Percentiles rank a stretch among this genome's conserved stretches.
Conservation (phyloP, 2,329 filamentous ascomycete genomes). For the Pseudogymnoascus sp. region DNA sequence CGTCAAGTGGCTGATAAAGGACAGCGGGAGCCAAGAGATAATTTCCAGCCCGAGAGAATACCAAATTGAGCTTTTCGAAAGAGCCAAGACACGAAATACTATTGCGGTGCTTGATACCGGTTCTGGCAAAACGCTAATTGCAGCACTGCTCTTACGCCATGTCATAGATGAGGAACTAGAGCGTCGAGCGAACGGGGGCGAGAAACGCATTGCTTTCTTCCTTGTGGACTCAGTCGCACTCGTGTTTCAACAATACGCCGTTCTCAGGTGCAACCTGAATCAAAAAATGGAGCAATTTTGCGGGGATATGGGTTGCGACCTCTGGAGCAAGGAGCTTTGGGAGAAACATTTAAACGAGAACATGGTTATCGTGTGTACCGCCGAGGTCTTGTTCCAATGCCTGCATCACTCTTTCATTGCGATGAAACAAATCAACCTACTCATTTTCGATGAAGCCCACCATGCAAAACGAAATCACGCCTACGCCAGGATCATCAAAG, state of each 20-base stretch:
- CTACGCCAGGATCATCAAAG: conserved; percentile 82
- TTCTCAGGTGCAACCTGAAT: conserved; percentile 73
- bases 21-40: conserved; percentile 38
- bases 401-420: conserved; percentile 70
- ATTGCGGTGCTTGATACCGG: conserved; percentile 94
- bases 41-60: conserved; percentile 80
- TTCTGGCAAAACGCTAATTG: conserved; percentile 95
- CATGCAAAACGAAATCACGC: conserved; percentile 91
- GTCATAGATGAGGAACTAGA: conserved; percentile 71
- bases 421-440: conserved; percentile 77
- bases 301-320: conserved; percentile 56
- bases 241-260: conserved; percentile 80
- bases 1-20: conserved; percentile 26
- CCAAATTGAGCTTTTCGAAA: conserved; percentile 83
- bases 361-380: conserved; percentile 87
- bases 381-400: conserved; percentile 73
- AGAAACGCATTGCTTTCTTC: conserved; percentile 70
- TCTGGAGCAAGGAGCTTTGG: conserved; percentile 56
- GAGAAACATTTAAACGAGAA: conserved; percentile 49
- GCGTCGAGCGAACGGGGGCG: conserved; percentile 49
- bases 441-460: conserved; percentile 95
- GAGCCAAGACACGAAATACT: conserved; percentile 73
- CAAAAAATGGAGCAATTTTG: conserved; percentile 66
- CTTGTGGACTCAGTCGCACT: conserved; percentile 82
- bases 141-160: conserved; percentile 72